Evolutionary conservation across 768 basidiomycete genomes (phyloP).

Genomic region (Boletales sp.): DNA sequence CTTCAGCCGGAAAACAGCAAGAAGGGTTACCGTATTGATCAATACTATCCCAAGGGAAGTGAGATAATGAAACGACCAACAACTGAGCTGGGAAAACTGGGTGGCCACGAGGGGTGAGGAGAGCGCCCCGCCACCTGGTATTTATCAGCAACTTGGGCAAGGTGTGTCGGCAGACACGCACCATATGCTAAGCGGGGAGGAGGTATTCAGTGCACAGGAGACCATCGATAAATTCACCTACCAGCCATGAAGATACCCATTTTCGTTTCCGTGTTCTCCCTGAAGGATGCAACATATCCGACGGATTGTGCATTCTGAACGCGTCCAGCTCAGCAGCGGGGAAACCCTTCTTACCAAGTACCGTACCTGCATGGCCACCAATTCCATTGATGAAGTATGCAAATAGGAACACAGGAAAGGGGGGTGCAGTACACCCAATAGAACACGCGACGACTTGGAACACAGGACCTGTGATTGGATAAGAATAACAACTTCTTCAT

Average conservation of each 20-base stretch:
- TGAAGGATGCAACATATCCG: slow-evolving; percentile 60
- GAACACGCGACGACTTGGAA: slow-evolving; percentile 52
- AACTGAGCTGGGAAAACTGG: slow-evolving; percentile 40
- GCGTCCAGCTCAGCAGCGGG: neutral
- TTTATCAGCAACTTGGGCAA: neutral
- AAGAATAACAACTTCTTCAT: too few relatives aligned
- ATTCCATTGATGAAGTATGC: slow-evolving; percentile 47
- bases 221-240: neutral
- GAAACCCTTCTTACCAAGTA: neutral
- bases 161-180: neutral
- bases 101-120: slow-evolving; percentile 51
- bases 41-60: slow-evolving; percentile 62
- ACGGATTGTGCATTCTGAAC: slow-evolving; percentile 69
- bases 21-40: slow-evolving; percentile 47
- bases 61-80: slow-evolving; percentile 42
- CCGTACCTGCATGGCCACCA: slow-evolving; percentile 44
- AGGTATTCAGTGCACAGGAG: neutral
- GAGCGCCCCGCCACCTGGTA: slow-evolving; percentile 43
- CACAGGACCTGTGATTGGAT: slow-evolving; percentile 39
- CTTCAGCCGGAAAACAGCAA: slow-evolving; percentile 59
- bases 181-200: slow-evolving; percentile 10
- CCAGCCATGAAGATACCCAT: slow-evolving; percentile 66
- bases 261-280: slow-evolving; percentile 53
- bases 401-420: slow-evolving; percentile 61
- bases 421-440: slow-evolving; percentile 52